Base-by-base conservation (phyloP, 2,329 filamentous ascomycete species). In the Alternaria sp. region DNA sequence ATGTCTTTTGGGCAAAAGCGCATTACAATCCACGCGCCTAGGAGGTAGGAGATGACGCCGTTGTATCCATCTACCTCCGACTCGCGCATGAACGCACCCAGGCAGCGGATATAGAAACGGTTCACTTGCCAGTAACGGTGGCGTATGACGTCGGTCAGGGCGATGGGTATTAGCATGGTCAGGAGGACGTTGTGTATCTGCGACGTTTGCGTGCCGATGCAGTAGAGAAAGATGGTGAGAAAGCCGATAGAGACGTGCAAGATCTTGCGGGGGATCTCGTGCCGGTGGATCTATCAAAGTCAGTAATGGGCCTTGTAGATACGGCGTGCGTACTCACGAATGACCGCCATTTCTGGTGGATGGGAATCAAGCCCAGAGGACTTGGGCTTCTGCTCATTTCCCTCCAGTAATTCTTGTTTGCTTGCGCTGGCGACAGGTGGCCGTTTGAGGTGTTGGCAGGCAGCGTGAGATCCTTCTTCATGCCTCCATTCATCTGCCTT, bases 241-340 rank as follows among this genome's bases (percentile, higher is more conserved):
- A 98, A 98, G 56, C 95, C 95, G 75, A 99, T 99, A 49, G 94
- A 97, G 59, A 98, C 92, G 78, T 99, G 95, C 38, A 99, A 85
- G 41, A 89, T 83, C 80, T 99, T 99, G 71, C 95, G 90, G 10
- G 95, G 95, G 54, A 99, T 94, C 81, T 99, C 95, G 80, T 99
- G 94, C 73, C 93, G 93, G 85, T 99, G 95, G 65, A 86, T 79
- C 79, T 81, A 60, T 44, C 14, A n/a, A 18, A 59, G 65, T 76
- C 62, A 76, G 59, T 16, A 45, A 22, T 43, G 8, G 40, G 14
- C 14, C 18, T 11, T 4, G 58, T 38, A 22, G 20, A 18, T 44
- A 32, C 41, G 12, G 18, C 36, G 44, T 12, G 36, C 52, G 11
- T 27, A 78, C 81, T 58, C 76, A 97, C 92, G 75, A 99, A 93